phyloP scores from a whole-genome alignment of 169 alveolate species.

The Cystoisospora suis region DNA sequence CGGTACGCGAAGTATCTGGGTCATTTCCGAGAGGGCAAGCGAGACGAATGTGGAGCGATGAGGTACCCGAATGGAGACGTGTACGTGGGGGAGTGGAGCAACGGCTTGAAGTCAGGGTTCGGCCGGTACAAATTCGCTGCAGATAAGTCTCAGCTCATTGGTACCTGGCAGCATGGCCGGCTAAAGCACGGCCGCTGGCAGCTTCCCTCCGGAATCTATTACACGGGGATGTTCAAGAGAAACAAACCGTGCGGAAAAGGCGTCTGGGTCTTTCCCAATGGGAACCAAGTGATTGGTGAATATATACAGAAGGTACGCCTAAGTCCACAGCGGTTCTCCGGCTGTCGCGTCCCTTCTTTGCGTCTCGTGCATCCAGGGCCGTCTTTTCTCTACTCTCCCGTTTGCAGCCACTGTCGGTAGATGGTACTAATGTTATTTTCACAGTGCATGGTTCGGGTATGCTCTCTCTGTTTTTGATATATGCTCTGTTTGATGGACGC shows the following conservation, averaged over 20 bases:
- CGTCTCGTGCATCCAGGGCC: too few species aligned
- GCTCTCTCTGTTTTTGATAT: too few species aligned
- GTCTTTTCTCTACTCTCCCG: too few species aligned
- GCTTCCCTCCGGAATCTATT: slow-evolving; percentile 58
- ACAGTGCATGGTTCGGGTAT: neutral
- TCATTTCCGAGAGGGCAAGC: slow-evolving; percentile 45
- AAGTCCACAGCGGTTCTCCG: too few species aligned
- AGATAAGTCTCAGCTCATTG: slow-evolving; percentile 50
- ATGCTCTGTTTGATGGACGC: too few species aligned
- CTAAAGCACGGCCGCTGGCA: slow-evolving; percentile 58
- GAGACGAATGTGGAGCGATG: slow-evolving; percentile 53
- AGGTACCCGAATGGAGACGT: slow-evolving; percentile 53
- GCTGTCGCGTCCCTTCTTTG: too few species aligned
- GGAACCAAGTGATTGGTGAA: slow-evolving; percentile 56
- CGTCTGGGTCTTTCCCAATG: slow-evolving; percentile 60
- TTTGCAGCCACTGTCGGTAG: too few species aligned
- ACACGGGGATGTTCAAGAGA: slow-evolving; percentile 45
- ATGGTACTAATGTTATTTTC: neutral
- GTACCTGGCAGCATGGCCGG: slow-evolving; percentile 47
- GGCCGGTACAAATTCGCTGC: slow-evolving; percentile 58
- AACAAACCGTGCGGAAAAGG: slow-evolving; percentile 62
- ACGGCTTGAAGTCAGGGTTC: slow-evolving; percentile 58
- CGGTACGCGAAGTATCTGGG: slow-evolving; percentile 41
- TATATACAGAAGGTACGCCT: slow-evolving; percentile 44
- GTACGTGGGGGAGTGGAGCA: slow-evolving; percentile 60